Evolutionary conservation across 2,329 filamentous ascomycete genomes (phyloP).

Genomic region (Paecilomyces fulvus): DNA sequence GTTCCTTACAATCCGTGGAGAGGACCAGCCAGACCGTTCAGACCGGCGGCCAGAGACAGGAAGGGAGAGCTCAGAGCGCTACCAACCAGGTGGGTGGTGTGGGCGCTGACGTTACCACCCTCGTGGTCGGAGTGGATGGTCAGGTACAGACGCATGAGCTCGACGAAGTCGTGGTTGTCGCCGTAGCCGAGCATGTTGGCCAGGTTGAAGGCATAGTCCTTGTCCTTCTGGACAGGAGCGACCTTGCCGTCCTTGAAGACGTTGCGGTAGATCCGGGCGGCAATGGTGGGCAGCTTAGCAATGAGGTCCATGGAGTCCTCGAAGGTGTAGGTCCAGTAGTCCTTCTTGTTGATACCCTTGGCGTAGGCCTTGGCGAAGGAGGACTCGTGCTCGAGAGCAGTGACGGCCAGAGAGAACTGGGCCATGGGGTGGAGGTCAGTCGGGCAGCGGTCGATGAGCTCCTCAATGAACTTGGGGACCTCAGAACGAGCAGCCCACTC

Average conservation of each 20-base stretch:
- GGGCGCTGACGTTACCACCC: slow-evolving; percentile 96
- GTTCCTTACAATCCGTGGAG: slow-evolving; percentile 72
- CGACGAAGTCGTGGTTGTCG: slow-evolving; percentile 90
- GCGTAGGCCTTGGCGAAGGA: slow-evolving; percentile 97
- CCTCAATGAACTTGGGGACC: slow-evolving; percentile 95
- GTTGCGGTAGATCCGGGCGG: slow-evolving; percentile 98
- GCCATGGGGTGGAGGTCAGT: slow-evolving; percentile 99
- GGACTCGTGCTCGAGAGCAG: slow-evolving; percentile 96
- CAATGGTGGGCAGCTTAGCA: slow-evolving; percentile 97
- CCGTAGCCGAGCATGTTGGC: slow-evolving; percentile 98
- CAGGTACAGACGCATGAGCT: slow-evolving; percentile 97
- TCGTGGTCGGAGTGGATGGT: slow-evolving; percentile 99
- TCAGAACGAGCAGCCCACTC: slow-evolving; percentile 98
- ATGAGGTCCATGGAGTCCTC: slow-evolving; percentile 99
- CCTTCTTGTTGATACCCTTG: slow-evolving; percentile 98
- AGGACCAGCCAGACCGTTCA: slow-evolving; percentile 95
- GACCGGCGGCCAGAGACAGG: slow-evolving; percentile 90
- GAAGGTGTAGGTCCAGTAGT: slow-evolving; percentile 99
- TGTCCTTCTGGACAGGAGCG: slow-evolving; percentile 88
- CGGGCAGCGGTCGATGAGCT: slow-evolving; percentile 99
- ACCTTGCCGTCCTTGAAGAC: slow-evolving; percentile 99
- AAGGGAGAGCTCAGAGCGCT: slow-evolving; percentile 94
- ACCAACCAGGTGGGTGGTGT: slow-evolving; percentile 97
- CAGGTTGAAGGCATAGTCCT: slow-evolving; percentile 99
- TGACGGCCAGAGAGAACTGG: slow-evolving; percentile 96